Percentiles rank a stretch among this genome's conserved stretches.
Evolutionary conservation across 306 rosid species (phyloP).

Genomic region (Morella rubra): DNA sequence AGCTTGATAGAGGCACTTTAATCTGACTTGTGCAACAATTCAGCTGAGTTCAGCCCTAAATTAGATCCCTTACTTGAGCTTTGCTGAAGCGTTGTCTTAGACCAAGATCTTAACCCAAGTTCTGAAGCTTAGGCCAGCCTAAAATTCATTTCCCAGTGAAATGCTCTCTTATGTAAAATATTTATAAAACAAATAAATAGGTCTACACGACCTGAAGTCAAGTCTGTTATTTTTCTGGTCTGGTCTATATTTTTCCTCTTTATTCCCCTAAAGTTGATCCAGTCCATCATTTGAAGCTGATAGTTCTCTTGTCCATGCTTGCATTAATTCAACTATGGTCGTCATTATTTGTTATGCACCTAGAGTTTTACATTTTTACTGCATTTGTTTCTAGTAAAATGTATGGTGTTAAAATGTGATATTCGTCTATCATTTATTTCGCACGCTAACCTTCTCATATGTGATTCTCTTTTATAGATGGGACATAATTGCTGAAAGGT

Average conservation of each 20-base stretch:
- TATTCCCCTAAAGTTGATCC: not conserved
- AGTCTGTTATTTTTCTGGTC: not conserved
- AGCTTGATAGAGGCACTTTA: not conserved
- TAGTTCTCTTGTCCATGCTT: not conserved
- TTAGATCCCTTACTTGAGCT: not conserved
- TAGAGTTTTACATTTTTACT: not conserved
- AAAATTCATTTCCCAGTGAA: not conserved
- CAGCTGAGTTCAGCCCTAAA: not conserved
- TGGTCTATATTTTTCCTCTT: not conserved
- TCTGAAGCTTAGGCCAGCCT: not conserved
- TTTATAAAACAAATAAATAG: no score
- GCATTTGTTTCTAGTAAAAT: not conserved
- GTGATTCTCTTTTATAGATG: slow-evolving; percentile 53
- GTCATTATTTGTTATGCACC: not conserved
- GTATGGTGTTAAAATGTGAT: not conserved
- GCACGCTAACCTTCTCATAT: not conserved
- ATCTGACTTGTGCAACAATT: not conserved
- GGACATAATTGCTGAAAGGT: slow-evolving; percentile 97
- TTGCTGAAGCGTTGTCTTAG: not conserved
- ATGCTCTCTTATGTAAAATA: not conserved
- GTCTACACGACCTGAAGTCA: not conserved
- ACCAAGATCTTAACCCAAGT: not conserved
- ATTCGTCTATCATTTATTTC: not conserved
- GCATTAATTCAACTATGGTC: not conserved
- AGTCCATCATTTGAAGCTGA: not conserved